Conservation (phyloP, 2,329 filamentous ascomycete genomes). For the Fusarium sp. region DNA sequence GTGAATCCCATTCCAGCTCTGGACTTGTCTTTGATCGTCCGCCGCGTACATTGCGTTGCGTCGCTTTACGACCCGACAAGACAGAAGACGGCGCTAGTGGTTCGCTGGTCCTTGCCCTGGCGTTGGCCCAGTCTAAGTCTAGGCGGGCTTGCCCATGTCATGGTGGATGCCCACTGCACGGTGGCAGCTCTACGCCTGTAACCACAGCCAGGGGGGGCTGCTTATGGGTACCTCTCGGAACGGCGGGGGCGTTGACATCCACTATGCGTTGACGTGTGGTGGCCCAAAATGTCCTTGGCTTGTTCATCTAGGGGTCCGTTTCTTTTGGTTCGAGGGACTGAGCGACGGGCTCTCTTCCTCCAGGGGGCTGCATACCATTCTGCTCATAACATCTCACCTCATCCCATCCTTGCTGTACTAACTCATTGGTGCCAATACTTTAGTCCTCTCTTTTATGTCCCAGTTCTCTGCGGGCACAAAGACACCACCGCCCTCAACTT, state of each 20-base stretch:
- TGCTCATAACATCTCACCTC: slow-evolving; percentile 43
- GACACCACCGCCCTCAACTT: slow-evolving; percentile 57
- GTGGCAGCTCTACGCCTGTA: slow-evolving; percentile 24
- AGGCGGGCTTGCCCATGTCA: slow-evolving; percentile 12
- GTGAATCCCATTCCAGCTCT: slow-evolving; percentile 39
- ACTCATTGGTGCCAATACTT: slow-evolving; percentile 34
- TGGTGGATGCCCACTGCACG: neutral
- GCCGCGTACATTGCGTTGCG: neutral
- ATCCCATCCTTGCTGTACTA: slow-evolving; percentile 37
- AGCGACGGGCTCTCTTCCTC: slow-evolving; percentile 5
- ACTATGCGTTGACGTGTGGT: slow-evolving; percentile 26
- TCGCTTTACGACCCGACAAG: slow-evolving; percentile 19
- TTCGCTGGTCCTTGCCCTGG: slow-evolving; percentile 14
- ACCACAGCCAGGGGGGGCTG: slow-evolving; percentile 28
- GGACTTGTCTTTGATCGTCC: slow-evolving; percentile 19
- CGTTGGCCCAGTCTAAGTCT: slow-evolving; percentile 1
- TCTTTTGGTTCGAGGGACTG: slow-evolving; percentile 26
- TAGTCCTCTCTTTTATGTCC: slow-evolving; percentile 91
- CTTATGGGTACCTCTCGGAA: slow-evolving; percentile 19
- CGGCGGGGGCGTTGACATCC: slow-evolving; percentile 25
- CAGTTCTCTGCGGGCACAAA: slow-evolving; percentile 71
- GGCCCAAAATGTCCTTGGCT: slow-evolving; percentile 30
- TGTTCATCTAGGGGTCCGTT: slow-evolving; percentile 21
- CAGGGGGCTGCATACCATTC: slow-evolving; percentile 32
- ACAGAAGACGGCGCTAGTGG: slow-evolving; percentile 23